A percentile compares a stretch with the other conserved stretches of the same genome.
Evolutionary conservation across 495 filamentous ascomycete species (phyloP).

Genomic region (Neurospora sublineolata): DNA sequence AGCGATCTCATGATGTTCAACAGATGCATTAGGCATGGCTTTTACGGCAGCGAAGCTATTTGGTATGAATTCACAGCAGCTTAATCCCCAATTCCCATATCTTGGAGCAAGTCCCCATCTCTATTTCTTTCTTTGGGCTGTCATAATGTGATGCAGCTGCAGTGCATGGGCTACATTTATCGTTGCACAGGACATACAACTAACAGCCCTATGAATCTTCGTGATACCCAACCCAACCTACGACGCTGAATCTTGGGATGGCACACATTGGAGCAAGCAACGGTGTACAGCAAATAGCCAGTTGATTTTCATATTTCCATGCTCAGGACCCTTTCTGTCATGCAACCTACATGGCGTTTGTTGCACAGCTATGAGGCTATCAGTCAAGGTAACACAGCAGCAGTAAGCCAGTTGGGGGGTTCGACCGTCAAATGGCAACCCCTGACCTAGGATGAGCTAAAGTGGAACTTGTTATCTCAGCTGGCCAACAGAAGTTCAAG

Average conservation of each 20-base stretch:
- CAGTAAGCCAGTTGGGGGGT: not conserved
- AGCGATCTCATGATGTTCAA: not conserved
- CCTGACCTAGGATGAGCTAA: not conserved
- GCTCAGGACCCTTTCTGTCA: not conserved
- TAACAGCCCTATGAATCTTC: not conserved
- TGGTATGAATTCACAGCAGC: not conserved
- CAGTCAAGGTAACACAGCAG: not conserved
- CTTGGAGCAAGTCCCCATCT: not conserved
- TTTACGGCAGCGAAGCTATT: not conserved
- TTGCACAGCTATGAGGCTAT: not conserved
- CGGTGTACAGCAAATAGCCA: not conserved
- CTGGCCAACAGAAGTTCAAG: not conserved
- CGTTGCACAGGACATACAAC: not conserved
- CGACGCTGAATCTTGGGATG: not conserved
- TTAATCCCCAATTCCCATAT: not conserved
- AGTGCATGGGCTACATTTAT: not conserved
- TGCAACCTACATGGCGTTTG: not conserved
- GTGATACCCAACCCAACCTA: not conserved
- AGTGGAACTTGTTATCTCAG: not conserved
- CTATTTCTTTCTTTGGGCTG: not conserved
- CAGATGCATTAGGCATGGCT: not conserved
- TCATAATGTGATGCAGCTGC: not conserved
- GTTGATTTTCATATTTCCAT: not conserved
- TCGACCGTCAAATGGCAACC: not conserved
- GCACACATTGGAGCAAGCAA: not conserved